phyloP scores from a whole-genome alignment of 768 basidiomycete genomes.

The Russula dissimulans region DNA sequence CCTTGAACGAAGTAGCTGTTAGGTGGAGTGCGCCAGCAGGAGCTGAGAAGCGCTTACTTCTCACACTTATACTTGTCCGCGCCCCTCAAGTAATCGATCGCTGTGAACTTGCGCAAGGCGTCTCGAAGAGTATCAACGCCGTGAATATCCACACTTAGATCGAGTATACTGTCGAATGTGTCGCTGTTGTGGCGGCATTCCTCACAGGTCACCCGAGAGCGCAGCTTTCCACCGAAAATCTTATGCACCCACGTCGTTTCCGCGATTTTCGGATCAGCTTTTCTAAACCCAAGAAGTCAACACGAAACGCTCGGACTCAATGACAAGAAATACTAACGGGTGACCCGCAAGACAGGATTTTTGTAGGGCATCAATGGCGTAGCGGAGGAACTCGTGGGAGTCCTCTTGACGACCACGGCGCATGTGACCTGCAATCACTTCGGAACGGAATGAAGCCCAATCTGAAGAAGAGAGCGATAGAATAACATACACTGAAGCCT shows the following conservation, averaged over 20 bases:
- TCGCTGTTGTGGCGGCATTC: conserved; percentile 84
- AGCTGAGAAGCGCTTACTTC: conserved; percentile 50
- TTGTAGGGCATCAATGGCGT: conserved; percentile 86
- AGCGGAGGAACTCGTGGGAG: conserved; percentile 94
- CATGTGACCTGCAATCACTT: conserved; percentile 89
- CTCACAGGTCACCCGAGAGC: conserved; percentile 82
- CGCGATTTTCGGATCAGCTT: conserved; percentile 57
- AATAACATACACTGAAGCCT: conserved; percentile 51
- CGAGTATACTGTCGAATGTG: conserved; percentile 91
- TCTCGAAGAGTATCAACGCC: conserved; percentile 52
- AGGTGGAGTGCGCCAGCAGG: background rate
- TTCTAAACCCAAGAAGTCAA: conserved; percentile 33
- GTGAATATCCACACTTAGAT: conserved; percentile 86
- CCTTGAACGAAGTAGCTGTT: conserved; percentile 32
- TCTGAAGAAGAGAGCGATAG: background rate
- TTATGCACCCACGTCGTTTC: conserved; percentile 93
- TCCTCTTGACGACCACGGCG: conserved; percentile 91
- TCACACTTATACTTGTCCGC: conserved; percentile 98
- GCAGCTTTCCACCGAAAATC: conserved; percentile 85
- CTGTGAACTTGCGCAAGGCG: conserved; percentile 72
- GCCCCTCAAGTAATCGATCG: conserved; percentile 74
- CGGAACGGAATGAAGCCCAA: conserved; percentile 12
- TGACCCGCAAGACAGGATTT: conserved; percentile 67
- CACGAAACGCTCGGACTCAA: background rate
- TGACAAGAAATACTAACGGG: conserved; percentile 39